A percentile compares a stretch with the other conserved stretches of the same genome.
Evolutionary conservation across 2,329 filamentous ascomycete genomes (phyloP).

Genomic region (Botrytis medusae): DNA sequence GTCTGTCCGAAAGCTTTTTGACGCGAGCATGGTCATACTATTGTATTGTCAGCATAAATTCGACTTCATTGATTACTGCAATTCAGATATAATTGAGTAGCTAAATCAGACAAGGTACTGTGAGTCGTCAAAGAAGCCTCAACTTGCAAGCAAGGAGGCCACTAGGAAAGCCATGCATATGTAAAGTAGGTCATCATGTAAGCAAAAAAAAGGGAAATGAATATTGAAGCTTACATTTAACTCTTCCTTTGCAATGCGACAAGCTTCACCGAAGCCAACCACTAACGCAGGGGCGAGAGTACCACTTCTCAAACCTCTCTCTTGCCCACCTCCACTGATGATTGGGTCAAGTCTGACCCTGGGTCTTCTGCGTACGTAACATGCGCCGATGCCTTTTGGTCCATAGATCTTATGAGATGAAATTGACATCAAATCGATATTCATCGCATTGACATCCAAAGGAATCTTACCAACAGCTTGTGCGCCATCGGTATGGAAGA

Average conservation of each 20-base stretch:
- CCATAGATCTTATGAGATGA: constrained; percentile 99
- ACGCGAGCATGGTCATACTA: constrained; percentile 93
- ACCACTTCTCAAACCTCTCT: constrained; percentile 90
- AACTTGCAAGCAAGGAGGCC: constrained; percentile 46
- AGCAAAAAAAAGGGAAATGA: constrained; percentile 26
- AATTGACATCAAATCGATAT: constrained; percentile 97
- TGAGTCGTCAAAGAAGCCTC: constrained; percentile 41
- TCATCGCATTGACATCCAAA: constrained; percentile 95
- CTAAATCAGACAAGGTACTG: constrained; percentile 38
- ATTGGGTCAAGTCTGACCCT: constrained; percentile 93
- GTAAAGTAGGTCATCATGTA: constrained; percentile 77
- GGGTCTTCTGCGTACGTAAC: constrained; percentile 88
- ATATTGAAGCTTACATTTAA: constrained; percentile 68
- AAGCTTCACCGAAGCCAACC: constrained; percentile 94
- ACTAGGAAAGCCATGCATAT: constrained; percentile 93
- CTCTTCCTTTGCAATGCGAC: constrained; percentile 85
- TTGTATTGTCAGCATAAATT: constrained; percentile 31
- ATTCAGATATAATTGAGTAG: constrained; percentile 30
- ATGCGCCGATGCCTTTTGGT: constrained; percentile 94
- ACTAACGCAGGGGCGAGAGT: constrained; percentile 86
- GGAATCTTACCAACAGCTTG: constrained; percentile 99
- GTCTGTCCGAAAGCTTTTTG: constrained; percentile 75
- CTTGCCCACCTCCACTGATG: constrained; percentile 94
- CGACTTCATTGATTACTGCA: constrained; percentile 32
- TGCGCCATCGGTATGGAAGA: constrained; percentile 96